phyloP scores from a whole-genome alignment of 192 early-diverging fungal genomes.

The Umbelopsis vinacea region DNA sequence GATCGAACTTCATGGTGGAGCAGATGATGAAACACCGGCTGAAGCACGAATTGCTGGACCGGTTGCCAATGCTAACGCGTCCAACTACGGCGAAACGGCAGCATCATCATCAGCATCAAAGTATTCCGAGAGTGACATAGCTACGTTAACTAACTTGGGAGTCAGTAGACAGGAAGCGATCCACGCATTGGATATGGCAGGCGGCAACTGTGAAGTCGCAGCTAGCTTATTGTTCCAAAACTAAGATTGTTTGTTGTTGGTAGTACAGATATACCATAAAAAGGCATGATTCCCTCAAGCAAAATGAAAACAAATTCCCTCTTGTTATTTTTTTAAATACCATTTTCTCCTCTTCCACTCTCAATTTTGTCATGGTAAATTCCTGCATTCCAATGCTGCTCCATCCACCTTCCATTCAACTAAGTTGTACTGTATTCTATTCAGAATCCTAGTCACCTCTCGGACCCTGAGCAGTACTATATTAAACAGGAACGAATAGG shows the following conservation, averaged over 20 bases:
- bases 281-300: constrained; percentile 6
- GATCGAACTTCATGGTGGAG: constrained; percentile 47
- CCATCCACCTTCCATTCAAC: background rate
- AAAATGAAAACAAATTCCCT: constrained; percentile 16
- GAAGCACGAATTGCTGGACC: constrained; percentile 40
- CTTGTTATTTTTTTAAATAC: background rate
- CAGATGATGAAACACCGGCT: constrained; percentile 44
- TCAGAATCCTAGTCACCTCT: constrained; percentile 37
- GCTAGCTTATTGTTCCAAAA: constrained; percentile 82
- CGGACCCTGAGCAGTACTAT: constrained; percentile 70
- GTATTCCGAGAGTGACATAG: constrained; percentile 72
- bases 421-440: background rate
- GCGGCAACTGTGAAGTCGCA: constrained; percentile 87
- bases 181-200: constrained; percentile 72
- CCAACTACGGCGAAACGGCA: constrained; percentile 22
- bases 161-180: constrained; percentile 81
- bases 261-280: constrained; percentile 23
- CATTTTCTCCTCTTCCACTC: background rate
- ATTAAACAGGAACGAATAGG: constrained; percentile 72
- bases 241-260: constrained; percentile 28
- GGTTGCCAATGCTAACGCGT: constrained; percentile 34
- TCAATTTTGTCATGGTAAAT: constrained; percentile 15
- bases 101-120: background rate
- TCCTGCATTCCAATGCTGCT: background rate
- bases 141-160: constrained; percentile 77